Conservation (phyloP, 495 filamentous ascomycete genomes). For the Diplogelasinospora grovesii region DNA sequence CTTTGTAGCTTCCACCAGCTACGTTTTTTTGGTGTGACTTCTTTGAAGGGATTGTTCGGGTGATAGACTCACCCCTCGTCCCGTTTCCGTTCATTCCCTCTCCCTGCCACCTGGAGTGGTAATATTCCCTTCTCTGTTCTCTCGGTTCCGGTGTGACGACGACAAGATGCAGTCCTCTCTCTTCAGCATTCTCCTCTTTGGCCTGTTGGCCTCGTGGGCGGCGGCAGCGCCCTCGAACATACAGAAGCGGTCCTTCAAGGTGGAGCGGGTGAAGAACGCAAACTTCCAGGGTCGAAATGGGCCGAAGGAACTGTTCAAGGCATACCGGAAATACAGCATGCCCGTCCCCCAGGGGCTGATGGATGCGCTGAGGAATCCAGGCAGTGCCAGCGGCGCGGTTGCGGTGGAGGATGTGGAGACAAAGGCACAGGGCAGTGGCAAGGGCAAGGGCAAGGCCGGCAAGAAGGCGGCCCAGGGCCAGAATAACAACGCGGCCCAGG, state of each 20-base stretch:
- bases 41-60: constrained; percentile 8
- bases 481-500: too few species aligned
- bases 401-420: constrained; percentile 8
- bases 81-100: constrained; percentile 20
- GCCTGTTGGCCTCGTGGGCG: constrained; percentile 33
- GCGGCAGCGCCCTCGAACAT: constrained; percentile 33
- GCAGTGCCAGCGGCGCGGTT: constrained; percentile 1
- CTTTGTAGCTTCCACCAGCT: too few species aligned
- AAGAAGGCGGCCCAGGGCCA: neutral
- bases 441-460: constrained; percentile 1
- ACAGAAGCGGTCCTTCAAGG: constrained; percentile 50
- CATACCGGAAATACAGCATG: constrained; percentile 59
- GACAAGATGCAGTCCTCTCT: constrained; percentile 31
- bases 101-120: constrained; percentile 17
- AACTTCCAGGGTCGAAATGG: constrained; percentile 46
- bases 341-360: constrained; percentile 34
- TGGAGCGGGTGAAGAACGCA: constrained; percentile 51
- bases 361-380: constrained; percentile 28
- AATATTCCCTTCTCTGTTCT: constrained; percentile 10
- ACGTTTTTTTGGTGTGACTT: constrained; percentile 10
- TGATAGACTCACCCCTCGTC: constrained; percentile 20
- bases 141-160: constrained; percentile 8
- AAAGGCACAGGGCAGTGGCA: constrained; percentile 19
- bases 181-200: constrained; percentile 27
- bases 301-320: constrained; percentile 50